Conservation (phyloP, 1,284 basidiomycete genomes). For the Ganoderma boninense region DNA sequence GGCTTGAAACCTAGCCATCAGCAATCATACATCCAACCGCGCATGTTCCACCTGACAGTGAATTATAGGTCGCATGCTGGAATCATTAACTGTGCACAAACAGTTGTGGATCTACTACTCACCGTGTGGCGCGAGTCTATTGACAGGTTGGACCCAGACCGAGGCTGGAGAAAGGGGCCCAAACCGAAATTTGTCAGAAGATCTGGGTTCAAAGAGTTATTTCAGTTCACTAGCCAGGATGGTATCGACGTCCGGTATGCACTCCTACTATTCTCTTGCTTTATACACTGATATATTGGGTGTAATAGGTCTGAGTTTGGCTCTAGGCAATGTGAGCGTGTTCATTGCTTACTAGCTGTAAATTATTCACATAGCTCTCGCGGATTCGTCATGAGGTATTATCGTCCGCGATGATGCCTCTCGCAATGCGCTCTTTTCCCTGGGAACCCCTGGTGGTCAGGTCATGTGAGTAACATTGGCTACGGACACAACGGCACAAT, state of each 20-base stretch:
- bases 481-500: too few species aligned
- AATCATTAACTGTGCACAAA: constrained; percentile 68
- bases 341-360: too few species aligned
- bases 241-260: constrained; percentile 56
- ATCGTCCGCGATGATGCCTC: constrained; percentile 10
- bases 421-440: background rate
- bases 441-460: background rate
- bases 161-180: constrained; percentile 61
- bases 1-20: background rate
- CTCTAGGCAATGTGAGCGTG: constrained; percentile 1
- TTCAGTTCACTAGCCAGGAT: constrained; percentile 59
- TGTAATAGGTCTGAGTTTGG: background rate
- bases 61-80: constrained; percentile 81
- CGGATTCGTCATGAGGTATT: background rate
- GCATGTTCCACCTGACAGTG: constrained; percentile 63
- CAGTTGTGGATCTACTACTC: constrained; percentile 66
- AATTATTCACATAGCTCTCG: background rate
- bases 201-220: constrained; percentile 48
- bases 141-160: constrained; percentile 65
- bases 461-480: background rate
- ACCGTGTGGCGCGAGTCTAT: constrained; percentile 73
- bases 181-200: constrained; percentile 65
- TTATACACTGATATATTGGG: background rate
- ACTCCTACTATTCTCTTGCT: background rate
- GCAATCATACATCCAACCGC: constrained; percentile 41